Conservation (phyloP, 495 filamentous ascomycete genomes). For the Hypoxylon lienhwacheense region DNA sequence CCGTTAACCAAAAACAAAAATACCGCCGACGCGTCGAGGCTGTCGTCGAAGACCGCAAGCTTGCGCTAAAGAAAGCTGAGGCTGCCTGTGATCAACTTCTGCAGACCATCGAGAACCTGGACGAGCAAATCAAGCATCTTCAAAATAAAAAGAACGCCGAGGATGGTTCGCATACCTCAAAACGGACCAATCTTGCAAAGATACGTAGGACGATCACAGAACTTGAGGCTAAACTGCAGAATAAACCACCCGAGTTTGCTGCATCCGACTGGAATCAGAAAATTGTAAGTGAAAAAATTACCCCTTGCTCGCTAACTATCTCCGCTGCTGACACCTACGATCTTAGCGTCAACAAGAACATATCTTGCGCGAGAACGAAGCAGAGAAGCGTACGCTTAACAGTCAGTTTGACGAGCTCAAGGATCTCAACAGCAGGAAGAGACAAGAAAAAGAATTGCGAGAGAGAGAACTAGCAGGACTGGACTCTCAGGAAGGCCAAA, state of each 20-base stretch:
- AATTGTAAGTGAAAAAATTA: conserved; percentile 51
- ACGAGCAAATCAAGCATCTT: conserved; percentile 59
- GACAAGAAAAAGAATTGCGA: conserved; percentile 32
- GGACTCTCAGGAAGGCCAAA: conserved; percentile 76
- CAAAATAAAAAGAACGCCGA: conserved; percentile 61
- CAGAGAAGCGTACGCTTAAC: conserved; percentile 39
- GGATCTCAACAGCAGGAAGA: conserved; percentile 30
- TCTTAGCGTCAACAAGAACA: conserved; percentile 53
- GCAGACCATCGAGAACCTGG: conserved; percentile 53
- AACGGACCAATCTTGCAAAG: conserved; percentile 54
- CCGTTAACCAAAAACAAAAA: conserved; percentile 64
- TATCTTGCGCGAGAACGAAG: conserved; percentile 47
- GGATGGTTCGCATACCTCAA: conserved; percentile 49
- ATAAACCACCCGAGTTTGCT: conserved; percentile 53
- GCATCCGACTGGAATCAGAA: conserved; percentile 55
- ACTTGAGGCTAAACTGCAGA: conserved; percentile 48
- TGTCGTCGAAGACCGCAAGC: conserved; percentile 56
- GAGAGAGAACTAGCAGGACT: conserved; percentile 59
- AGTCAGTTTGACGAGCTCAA: conserved; percentile 39
- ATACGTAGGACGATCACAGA: conserved; percentile 48
- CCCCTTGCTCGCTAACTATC: neutral
- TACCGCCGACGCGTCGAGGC: conserved; percentile 55
- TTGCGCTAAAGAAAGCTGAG: conserved; percentile 55
- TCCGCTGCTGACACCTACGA: conserved; percentile 2
- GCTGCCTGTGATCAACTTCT: conserved; percentile 52